phyloP scores from a whole-genome alignment of 2,329 filamentous ascomycete genomes.

The Beauveria sp. region DNA sequence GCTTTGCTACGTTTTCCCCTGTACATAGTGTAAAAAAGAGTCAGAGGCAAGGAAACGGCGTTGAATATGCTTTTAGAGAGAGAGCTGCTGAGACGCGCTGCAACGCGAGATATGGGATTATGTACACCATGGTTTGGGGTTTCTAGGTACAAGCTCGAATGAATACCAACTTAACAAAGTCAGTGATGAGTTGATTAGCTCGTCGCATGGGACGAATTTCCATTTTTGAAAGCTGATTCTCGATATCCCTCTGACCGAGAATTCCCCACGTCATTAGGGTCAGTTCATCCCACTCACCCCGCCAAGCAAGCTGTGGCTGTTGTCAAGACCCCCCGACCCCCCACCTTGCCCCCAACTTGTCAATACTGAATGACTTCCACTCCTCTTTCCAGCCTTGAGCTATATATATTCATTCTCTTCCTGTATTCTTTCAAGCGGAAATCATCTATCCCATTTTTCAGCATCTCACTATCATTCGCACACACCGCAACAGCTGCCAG shows the following conservation, averaged over 20 bases:
- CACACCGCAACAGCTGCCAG: neutral
- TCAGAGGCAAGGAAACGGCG: neutral
- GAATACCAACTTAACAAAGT: neutral
- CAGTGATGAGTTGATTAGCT: neutral
- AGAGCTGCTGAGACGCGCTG: neutral
- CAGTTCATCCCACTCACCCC: neutral
- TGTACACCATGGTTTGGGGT: neutral
- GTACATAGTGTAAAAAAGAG: constrained; percentile 8
- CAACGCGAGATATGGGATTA: neutral
- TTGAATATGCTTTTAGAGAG: neutral
- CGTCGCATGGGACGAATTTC: too few relatives aligned
- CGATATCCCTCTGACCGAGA: neutral
- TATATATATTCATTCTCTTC: neutral
- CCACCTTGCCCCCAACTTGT: constrained; percentile 12
- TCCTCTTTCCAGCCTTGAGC: neutral
- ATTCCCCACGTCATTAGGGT: constrained; percentile 1
- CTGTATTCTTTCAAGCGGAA: neutral
- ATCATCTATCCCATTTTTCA: too few relatives aligned
- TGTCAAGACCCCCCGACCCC: neutral
- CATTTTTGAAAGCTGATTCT: neutral
- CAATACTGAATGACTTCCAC: neutral
- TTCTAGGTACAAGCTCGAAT: constrained; percentile 2
- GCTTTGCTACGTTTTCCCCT: neutral
- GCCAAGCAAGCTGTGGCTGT: neutral
- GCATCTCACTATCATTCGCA: neutral